A percentile compares a stretch with the other conserved stretches of the same genome.
Evolutionary conservation across 352 stramenopile species (phyloP).

Genomic region (Phytophthora pinifolia): DNA sequence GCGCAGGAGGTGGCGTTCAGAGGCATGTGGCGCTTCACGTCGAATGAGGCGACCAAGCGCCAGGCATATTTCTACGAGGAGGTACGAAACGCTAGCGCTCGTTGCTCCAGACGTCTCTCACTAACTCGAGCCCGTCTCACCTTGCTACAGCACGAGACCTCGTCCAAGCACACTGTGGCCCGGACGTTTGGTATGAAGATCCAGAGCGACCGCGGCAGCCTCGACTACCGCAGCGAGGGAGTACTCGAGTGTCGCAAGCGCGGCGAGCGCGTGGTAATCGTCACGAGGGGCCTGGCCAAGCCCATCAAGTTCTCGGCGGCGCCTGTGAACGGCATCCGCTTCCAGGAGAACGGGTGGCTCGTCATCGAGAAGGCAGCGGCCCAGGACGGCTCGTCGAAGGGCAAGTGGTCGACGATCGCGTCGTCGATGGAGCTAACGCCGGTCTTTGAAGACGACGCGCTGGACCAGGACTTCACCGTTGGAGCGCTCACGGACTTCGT

Average conservation of each 20-base stretch:
- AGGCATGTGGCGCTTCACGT: slow-evolving; percentile 46
- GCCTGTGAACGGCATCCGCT: slow-evolving; percentile 39
- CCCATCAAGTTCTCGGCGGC: slow-evolving; percentile 43
- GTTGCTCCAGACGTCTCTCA: not conserved
- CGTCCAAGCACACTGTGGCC: slow-evolving; percentile 23
- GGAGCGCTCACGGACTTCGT: slow-evolving; percentile 35
- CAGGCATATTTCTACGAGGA: slow-evolving; percentile 39
- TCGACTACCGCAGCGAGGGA: slow-evolving; percentile 43
- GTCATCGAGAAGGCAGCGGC: slow-evolving; percentile 32
- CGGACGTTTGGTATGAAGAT: slow-evolving; percentile 39
- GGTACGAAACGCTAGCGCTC: slow-evolving; percentile 8
- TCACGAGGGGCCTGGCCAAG: slow-evolving; percentile 43
- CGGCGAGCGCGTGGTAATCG: slow-evolving; percentile 44
- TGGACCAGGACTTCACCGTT: slow-evolving; percentile 33
- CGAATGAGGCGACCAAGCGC: slow-evolving; percentile 24
- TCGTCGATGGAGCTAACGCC: slow-evolving; percentile 31
- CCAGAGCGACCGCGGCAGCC: slow-evolving; percentile 28
- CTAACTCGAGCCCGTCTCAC: slow-evolving; percentile 1
- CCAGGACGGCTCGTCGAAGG: slow-evolving; percentile 9
- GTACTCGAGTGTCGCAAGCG: slow-evolving; percentile 35
- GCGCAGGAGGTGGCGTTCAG: slow-evolving; percentile 21
- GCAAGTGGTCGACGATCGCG: slow-evolving; percentile 26
- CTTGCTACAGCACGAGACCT: slow-evolving; percentile 17
- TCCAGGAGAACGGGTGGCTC: slow-evolving; percentile 47
- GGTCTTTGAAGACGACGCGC: slow-evolving; percentile 28